Conservation (phyloP, 2,329 filamentous ascomycete genomes). For the Apiospora arundinis region DNA sequence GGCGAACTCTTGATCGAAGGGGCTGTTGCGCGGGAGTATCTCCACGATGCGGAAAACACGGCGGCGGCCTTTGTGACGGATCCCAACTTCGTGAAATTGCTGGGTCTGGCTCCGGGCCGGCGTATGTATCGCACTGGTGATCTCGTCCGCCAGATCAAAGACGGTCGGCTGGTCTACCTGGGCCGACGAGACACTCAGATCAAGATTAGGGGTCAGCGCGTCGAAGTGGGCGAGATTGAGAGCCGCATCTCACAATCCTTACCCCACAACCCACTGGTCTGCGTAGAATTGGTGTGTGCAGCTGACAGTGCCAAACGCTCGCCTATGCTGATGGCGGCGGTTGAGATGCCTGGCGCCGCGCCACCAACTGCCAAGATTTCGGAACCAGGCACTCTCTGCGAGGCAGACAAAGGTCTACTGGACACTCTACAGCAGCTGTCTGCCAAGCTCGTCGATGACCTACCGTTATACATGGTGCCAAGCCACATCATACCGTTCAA, state of each 20-base stretch:
- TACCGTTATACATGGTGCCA: constrained; percentile 38
- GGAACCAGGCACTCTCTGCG: not conserved
- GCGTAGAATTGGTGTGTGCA: constrained; percentile 34
- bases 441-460: constrained; percentile 17
- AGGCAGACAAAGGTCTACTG: not conserved
- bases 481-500: not conserved
- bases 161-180: constrained; percentile 40
- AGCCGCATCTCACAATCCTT: constrained; percentile 24
- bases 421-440: not conserved
- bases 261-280: constrained; percentile 26
- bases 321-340: not conserved
- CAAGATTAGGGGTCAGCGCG: constrained; percentile 55
- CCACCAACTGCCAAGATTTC: too few species aligned
- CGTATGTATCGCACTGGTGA: constrained; percentile 45
- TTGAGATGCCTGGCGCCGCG: not conserved
- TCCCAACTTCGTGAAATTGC: not conserved
- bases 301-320: not conserved
- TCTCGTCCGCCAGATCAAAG: constrained; percentile 37
- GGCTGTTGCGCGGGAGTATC: constrained; percentile 20
- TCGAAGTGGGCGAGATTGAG: constrained; percentile 54
- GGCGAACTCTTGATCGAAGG: constrained; percentile 18
- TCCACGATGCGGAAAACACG: constrained; percentile 26
- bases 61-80: constrained; percentile 26
- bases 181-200: constrained; percentile 53
- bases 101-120: not conserved